Evolutionary conservation across 2,329 filamentous ascomycete species (phyloP).

Genomic region (Fusarium abutilonis): DNA sequence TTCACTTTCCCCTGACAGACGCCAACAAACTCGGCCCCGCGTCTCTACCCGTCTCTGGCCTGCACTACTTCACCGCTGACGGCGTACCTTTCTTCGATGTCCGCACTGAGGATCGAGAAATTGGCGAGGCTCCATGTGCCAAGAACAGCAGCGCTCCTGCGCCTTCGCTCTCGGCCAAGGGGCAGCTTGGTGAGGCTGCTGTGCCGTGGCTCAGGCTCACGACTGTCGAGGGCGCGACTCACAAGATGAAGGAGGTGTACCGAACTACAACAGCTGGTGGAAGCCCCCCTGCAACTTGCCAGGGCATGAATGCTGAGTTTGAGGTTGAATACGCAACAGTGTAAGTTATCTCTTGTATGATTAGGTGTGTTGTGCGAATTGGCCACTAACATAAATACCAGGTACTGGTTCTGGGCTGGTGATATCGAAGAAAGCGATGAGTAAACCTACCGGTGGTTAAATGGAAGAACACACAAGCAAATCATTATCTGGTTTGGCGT

Average conservation of each 20-base stretch:
- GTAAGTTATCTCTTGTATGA: slow-evolving; percentile 64
- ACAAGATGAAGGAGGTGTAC: slow-evolving; percentile 78
- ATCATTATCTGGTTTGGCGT: slow-evolving; percentile 1
- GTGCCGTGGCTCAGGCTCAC: slow-evolving; percentile 84
- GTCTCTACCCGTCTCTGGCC: slow-evolving; percentile 72
- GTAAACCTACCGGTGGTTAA: neutral
- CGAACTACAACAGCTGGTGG: slow-evolving; percentile 87
- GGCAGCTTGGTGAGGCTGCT: slow-evolving; percentile 71
- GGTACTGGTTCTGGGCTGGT: slow-evolving; percentile 46
- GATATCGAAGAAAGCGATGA: slow-evolving; percentile 25
- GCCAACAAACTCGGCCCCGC: slow-evolving; percentile 61
- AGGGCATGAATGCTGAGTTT: slow-evolving; percentile 70
- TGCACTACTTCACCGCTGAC: slow-evolving; percentile 80
- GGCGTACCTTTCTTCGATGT: slow-evolving; percentile 85
- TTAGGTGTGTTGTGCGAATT: neutral
- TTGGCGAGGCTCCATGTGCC: slow-evolving; percentile 70
- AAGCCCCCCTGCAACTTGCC: slow-evolving; percentile 76
- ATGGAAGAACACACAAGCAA: neutral
- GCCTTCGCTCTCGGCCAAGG: slow-evolving; percentile 67
- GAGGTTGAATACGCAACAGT: slow-evolving; percentile 83
- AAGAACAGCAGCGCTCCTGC: slow-evolving; percentile 71
- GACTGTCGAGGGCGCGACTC: slow-evolving; percentile 62
- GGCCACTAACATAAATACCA: slow-evolving; percentile 31
- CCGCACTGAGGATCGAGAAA: slow-evolving; percentile 61
- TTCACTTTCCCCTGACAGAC: slow-evolving; percentile 69